phyloP scores from a whole-genome alignment of 306 rosid species.

The Dalbergia cultrata region DNA sequence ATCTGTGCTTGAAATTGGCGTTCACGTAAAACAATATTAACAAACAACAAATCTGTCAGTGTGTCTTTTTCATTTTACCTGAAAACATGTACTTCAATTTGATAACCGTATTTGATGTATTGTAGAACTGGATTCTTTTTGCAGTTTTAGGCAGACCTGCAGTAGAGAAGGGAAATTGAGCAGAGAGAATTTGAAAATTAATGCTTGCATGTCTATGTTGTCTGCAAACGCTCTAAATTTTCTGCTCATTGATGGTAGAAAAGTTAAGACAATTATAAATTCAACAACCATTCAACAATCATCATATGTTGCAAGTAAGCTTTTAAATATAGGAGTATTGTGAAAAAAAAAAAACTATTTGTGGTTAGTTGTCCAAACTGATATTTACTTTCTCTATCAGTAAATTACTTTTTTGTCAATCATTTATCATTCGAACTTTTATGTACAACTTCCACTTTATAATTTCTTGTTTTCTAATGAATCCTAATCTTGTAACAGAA shows the following conservation, averaged over 20 bases:
- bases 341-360: background rate
- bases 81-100: constrained; percentile 28
- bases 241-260: constrained; percentile 21
- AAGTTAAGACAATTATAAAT: constrained; percentile 21
- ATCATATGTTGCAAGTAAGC: constrained; percentile 48
- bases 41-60: background rate
- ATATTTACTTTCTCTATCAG: background rate
- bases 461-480: background rate
- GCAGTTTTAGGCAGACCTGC: constrained; percentile 58
- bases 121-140: constrained; percentile 42
- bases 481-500: background rate
- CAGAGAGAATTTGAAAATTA: constrained; percentile 43
- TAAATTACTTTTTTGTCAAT: background rate
- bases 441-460: background rate
- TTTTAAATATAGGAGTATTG: constrained; percentile 6
- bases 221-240: background rate
- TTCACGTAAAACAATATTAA: constrained; percentile 18
- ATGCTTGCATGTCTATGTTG: constrained; percentile 18
- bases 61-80: constrained; percentile 25
- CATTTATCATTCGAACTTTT: background rate
- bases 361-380: constrained; percentile 8
- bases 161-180: constrained; percentile 45
- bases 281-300: constrained; percentile 29
- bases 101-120: constrained; percentile 13
- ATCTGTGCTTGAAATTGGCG: constrained; percentile 33